Base-by-base conservation (phyloP, 2,329 filamentous ascomycete genomes). In the Pseudogymnoascus sp. region DNA sequence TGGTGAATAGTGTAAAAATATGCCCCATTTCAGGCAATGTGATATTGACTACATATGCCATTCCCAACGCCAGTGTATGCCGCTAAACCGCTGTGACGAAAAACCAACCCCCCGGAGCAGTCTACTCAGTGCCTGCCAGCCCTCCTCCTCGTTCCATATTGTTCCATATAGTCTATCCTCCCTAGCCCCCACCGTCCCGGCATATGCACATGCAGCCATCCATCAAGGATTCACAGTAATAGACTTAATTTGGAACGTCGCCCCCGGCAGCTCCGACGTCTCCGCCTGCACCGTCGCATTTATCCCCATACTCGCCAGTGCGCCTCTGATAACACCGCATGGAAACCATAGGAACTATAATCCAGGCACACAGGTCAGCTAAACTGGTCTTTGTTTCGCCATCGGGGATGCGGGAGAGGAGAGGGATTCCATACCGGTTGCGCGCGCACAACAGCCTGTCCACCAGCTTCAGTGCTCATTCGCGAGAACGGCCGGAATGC, bases 211-310 rank as follows among this genome's bases (percentile, higher is more conserved):
- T 54, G 25, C 48, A 31, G 48, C 48, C 13, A 54, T 11, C 21
- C 31, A 10, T 67, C 65, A 89, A 72, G 84, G 77, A 77, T 92
- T 92, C 34, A 83, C 77, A 25, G 86, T 83, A 62, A 89, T 79
- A 41, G 90, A 95, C 79, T 96, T 96, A 75, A 99, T 97, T 78
- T 99, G 95, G 75, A 99, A 99, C 0, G 93, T 91, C 37, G 93
- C 95, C 5, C 85, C 85, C 0, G 95, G 95, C 63, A 99, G 80
- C 74, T 96, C 93, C 64, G 82, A 89, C 63, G 90, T 90, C 78
- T 97, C 95, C 4, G 92, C 95, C 70, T 96, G 90, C 1, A 99
- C 93, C 1, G 89, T 96, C 8, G 93, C 93, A 71, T 88, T 88
- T 70, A 98, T 92, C 5, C 93, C 95, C 79, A 99, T 81, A 61